Base-by-base conservation (phyloP, 2,329 filamentous ascomycete species). In the Parafenestella ontariensis region DNA sequence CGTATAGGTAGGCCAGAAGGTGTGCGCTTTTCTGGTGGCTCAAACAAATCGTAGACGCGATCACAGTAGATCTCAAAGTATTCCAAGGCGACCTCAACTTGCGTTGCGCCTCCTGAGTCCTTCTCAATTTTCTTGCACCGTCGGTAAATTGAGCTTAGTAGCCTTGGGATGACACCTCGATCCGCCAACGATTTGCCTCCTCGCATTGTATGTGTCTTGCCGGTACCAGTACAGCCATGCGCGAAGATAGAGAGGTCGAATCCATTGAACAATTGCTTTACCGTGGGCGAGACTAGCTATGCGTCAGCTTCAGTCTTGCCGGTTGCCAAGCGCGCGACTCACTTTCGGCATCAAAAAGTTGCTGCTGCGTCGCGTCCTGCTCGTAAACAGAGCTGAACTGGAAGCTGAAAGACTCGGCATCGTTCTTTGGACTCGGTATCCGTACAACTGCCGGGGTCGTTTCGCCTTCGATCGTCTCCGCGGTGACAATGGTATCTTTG, bases 31-130 rank as follows among this genome's bases (percentile, higher is more conserved):
- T 97, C 93, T 0, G 88, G 89, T 0, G 92, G 82, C 73, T 96
- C 91, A 63, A 97, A 91, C 28, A 97, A 81, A 73, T 97, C 93
- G 69, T 89, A 96, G 18, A 96, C 92, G 73, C 94, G 94, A 79
- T 97, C 93, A 75, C 96, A 96, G 78, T 97, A 97, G 63, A 97
- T 96, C 75, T 97, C 93, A 78, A 96, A 96, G 78, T 97, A 97
- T 24, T 91, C 93, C 69, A 97, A 83, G 11, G 86, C 82, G 15
- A 96, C 91, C 8, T 86, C 80, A 20, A 96, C 90, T 1, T 80
- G 82, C 0, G 88, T 93, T 46, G 86, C 80, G 10, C 88, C 90
- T 4, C 83, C 81, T 2, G 87, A 85, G 68, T 96, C 92, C 76
- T 94, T 95, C 61, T 86, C 84, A 17, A 95, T 88, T 80, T 96